These are phyloP conservation scores for Tolypocladium capitatum DNA, from an alignment of 2,329 filamentous ascomycete genomes.

Conservation along the genomic window DNA sequence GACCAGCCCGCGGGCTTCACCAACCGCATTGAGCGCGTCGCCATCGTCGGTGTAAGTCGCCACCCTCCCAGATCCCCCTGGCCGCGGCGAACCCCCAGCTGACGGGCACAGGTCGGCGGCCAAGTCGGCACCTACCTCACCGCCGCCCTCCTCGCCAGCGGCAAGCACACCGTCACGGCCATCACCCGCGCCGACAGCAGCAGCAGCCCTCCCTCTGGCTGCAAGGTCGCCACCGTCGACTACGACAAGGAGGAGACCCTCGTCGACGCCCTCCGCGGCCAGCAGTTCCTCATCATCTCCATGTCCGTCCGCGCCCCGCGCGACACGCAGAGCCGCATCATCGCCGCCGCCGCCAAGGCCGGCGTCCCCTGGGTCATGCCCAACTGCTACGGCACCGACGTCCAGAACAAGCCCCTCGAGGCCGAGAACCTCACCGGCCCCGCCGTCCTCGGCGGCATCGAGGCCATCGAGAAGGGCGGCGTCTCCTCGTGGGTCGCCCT, in stretches of 20 bases:
- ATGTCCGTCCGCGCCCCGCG: conserved; percentile 24
- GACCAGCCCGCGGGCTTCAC: conserved; percentile 10
- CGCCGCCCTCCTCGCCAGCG: conserved; percentile 29
- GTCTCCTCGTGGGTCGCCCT: conserved; percentile 32
- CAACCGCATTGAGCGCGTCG: conserved; percentile 25
- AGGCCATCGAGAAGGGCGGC: conserved; percentile 26
- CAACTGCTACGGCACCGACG: conserved; percentile 27
- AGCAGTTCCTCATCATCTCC: conserved; percentile 44
- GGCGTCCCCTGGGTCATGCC: conserved; percentile 39
- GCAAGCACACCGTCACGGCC: conserved; percentile 39
- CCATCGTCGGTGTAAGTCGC: conserved; percentile 29
- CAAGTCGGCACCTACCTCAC: conserved; percentile 27
- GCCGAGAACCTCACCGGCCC: conserved; percentile 16
- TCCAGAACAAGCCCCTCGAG: conserved; percentile 11
- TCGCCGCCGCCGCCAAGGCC: conserved; percentile 35
- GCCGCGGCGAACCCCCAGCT: not conserved
- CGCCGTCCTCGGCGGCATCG: conserved; percentile 11
- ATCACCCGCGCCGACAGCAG: conserved; percentile 32
- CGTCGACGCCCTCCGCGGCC: conserved; percentile 34
- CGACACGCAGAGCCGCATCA: conserved; percentile 29
- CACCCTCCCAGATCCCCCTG: no score
- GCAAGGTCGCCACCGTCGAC: conserved; percentile 27
- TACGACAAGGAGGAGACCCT: conserved; percentile 30
- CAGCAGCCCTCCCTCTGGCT: conserved; percentile 28
- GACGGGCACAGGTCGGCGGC: conserved; percentile 20